These are phyloP conservation scores for Plasmodium ovale DNA, from an alignment of 169 alveolate genomes.

Conservation along the genomic window DNA sequence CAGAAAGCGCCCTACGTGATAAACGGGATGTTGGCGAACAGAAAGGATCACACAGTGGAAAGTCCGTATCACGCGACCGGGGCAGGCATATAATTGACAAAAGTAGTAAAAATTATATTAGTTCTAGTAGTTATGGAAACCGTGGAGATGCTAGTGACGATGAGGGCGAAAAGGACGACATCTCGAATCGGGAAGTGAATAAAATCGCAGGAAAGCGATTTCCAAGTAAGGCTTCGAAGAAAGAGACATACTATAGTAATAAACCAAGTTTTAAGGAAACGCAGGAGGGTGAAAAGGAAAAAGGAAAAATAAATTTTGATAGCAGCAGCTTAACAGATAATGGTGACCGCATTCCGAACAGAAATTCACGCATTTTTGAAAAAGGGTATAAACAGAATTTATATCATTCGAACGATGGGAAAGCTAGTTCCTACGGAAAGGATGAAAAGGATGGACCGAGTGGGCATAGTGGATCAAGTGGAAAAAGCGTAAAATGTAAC, in stretches of 20 bases:
- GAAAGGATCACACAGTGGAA: background rate
- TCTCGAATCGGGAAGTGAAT: no score
- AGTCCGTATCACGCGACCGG: background rate
- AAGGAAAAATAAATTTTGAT: no score
- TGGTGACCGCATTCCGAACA: no score
- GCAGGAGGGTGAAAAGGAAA: background rate
- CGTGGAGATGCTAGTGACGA: background rate
- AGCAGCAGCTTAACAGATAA: no score
- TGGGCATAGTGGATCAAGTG: no score
- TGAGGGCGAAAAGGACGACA: background rate
- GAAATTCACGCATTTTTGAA: no score
- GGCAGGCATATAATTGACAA: background rate
- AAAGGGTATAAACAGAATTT: no score
- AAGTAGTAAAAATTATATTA: background rate
- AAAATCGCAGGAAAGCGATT: no score
- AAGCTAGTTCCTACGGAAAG: background rate
- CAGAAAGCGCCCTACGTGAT: no score
- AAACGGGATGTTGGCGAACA: background rate
- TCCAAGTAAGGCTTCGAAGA: background rate
- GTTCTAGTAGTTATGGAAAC: background rate
- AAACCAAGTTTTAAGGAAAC: background rate
- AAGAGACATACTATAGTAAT: background rate
- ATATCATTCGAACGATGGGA: no score
- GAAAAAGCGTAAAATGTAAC: background rate
- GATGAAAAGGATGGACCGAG: no score